Conservation (phyloP, 331 rosid genomes). For the Erythrophleum ivorense region DNA sequence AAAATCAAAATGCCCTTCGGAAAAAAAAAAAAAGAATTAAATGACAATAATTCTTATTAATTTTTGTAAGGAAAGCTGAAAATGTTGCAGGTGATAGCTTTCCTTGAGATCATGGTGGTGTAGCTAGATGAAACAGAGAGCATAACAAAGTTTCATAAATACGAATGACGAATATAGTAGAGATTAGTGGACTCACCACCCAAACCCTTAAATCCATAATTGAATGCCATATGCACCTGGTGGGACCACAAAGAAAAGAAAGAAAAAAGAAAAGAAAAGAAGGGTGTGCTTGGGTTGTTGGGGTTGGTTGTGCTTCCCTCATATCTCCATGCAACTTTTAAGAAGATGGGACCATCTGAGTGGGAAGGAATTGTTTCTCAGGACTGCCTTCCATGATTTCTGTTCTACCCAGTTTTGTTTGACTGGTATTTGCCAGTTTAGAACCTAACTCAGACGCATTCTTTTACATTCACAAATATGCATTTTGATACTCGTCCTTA, state of each 20-base stretch:
- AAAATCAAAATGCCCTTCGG: no score
- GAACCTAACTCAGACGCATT: not conserved
- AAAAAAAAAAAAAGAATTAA: no score
- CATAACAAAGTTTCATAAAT: constrained; percentile 20
- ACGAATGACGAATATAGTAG: not conserved
- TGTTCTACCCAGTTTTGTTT: not conserved
- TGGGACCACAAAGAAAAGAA: no score
- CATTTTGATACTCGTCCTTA: no score
- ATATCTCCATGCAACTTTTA: not conserved
- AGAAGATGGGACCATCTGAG: not conserved
- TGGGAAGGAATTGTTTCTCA: no score
- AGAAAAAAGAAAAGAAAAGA: no score
- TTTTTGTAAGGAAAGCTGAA: not conserved
- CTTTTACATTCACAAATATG: no score
- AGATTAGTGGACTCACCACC: not conserved
- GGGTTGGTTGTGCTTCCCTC: not conserved
- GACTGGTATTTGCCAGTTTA: not conserved
- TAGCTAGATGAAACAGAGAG: constrained; percentile 47
- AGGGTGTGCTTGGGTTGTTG: not conserved
- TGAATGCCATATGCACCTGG: not conserved
- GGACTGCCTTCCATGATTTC: not conserved
- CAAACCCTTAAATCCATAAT: not conserved
- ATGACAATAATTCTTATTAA: not conserved
- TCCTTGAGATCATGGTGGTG: not conserved
- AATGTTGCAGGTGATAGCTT: not conserved